Percentiles rank a stretch among this genome's conserved stretches.
Evolutionary conservation across 345 rosid genomes (phyloP).

Genomic region (Carallia pectinifolia): DNA sequence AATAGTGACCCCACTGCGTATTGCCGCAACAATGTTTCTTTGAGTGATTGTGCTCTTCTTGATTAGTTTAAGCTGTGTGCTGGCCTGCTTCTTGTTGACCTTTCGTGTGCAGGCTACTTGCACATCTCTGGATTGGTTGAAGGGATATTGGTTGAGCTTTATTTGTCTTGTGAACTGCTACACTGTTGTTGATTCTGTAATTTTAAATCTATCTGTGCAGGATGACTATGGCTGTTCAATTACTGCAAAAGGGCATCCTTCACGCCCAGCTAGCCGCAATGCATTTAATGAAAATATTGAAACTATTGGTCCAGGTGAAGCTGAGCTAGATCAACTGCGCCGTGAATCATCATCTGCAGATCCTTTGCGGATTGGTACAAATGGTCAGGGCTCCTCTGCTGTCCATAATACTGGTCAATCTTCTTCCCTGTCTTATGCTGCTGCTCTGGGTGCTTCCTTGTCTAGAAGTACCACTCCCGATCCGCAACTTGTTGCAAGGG

Average conservation of each 20-base stretch:
- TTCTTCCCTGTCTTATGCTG: slow-evolving; percentile 69
- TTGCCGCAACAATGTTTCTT: too few species aligned
- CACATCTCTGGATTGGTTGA: background rate
- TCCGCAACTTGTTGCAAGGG: slow-evolving; percentile 68
- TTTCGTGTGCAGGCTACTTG: background rate
- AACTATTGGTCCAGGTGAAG: slow-evolving; percentile 36
- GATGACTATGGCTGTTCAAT: slow-evolving; percentile 53
- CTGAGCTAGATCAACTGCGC: slow-evolving; percentile 45
- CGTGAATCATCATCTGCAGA: slow-evolving; percentile 40
- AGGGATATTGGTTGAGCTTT: background rate
- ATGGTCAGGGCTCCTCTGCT: slow-evolving; percentile 48
- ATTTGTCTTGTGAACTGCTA: background rate
- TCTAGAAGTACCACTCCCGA: slow-evolving; percentile 91
- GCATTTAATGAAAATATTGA: slow-evolving; percentile 66
- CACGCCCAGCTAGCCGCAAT: slow-evolving; percentile 80
- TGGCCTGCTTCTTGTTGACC: background rate
- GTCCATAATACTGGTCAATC: slow-evolving; percentile 48
- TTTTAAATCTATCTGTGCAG: slow-evolving; percentile 37
- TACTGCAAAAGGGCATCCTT: slow-evolving; percentile 40
- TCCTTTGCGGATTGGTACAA: slow-evolving; percentile 32
- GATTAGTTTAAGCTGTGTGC: background rate
- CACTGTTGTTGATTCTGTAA: slow-evolving; percentile 1
- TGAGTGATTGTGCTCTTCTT: background rate
- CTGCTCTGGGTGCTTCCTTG: slow-evolving; percentile 72
- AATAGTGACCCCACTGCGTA: too few species aligned